Percentiles rank a stretch among this genome's conserved stretches.
Evolutionary conservation across 768 basidiomycete species (phyloP).

Genomic region (Rossbeevera mucosa): DNA sequence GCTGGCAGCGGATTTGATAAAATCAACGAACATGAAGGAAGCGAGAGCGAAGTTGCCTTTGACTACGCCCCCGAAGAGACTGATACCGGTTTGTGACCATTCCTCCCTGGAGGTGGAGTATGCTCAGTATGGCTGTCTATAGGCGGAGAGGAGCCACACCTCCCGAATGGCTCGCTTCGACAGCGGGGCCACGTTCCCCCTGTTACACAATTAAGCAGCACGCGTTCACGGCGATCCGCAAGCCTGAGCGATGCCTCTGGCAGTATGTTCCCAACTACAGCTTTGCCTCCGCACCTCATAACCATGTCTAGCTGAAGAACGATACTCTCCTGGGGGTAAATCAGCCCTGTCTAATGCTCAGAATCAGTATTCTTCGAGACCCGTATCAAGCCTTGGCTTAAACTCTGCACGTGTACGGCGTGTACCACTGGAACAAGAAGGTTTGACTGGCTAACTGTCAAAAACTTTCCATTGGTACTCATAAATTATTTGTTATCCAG

Average conservation of each 20-base stretch:
- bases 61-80: constrained; percentile 35
- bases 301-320: constrained; percentile 26
- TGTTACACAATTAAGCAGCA: constrained; percentile 36
- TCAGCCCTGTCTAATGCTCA: constrained; percentile 17
- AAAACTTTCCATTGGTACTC: constrained; percentile 1
- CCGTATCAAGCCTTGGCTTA: constrained; percentile 43
- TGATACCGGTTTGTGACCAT: constrained; percentile 33
- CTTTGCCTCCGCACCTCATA: constrained; percentile 25
- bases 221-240: constrained; percentile 70
- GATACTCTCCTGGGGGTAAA: constrained; percentile 20
- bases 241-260: constrained; percentile 63
- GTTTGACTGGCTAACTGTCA: constrained; percentile 19
- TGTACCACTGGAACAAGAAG: constrained; percentile 44
- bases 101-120: constrained; percentile 9
- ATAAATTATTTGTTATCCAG: constrained; percentile 14
- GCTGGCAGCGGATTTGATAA: constrained; percentile 40
- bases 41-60: constrained; percentile 37
- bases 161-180: constrained; percentile 21
- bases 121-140: constrained; percentile 22
- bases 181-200: constrained; percentile 26
- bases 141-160: constrained; percentile 31
- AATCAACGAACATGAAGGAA: constrained; percentile 43
- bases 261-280: constrained; percentile 21
- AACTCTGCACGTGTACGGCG: constrained; percentile 36
- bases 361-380: constrained; percentile 31